Base-by-base conservation (phyloP, 371 early-diverging fungal species). In the Paraphysoderma sedebokerense region DNA sequence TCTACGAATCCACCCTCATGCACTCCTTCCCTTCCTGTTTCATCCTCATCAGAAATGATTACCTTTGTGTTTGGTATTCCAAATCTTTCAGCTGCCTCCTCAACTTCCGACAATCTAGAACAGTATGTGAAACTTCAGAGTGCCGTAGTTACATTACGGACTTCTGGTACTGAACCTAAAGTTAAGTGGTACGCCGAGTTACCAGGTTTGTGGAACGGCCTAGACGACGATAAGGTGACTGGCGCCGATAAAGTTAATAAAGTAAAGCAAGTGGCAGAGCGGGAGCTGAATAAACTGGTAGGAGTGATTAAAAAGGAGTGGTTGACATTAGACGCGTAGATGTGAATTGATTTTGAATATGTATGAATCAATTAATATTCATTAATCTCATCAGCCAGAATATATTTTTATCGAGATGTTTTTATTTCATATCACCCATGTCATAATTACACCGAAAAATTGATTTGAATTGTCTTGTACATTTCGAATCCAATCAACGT, bases 161-260 rank as follows among this genome's bases (percentile, higher is more conserved):
- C 39, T 48, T 68, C 79, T 49, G 93, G 93, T 13, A 93, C 95
- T 2, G 93, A 92, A 58, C 92, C 93, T 44, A 92, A 93, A 62
- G 82, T 95, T 64, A 95, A 95, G 63, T 95, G 84, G 58, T 95
- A 95, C 52, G 68, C 78, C 24, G 96, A 92, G 54, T 67, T 84
- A 31, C 66, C 73, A 31, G 79, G 78, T 31, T 31, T 22, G 38
- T 48, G 24, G 61, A 52, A 17, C 5, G 42, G 42, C 27, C n/a
- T n/a, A n/a, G n/a, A n/a, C n/a, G 27, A 23, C 12, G 28, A 5
- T 1, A 31, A 7, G 17, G 42, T 42, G 28, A 7, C 27, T 20
- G 13, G 17, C 3, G 5, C 26, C 1, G 26, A 26, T 0, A 42
- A 42, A 31, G 20, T 42, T 13, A 22, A 23, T 5, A 31, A 28